Evolutionary conservation across 1,284 basidiomycete genomes (phyloP), one percentile per base, ranked within the genome.

Genomic region (Cryptococcus maquisensis): DNA sequence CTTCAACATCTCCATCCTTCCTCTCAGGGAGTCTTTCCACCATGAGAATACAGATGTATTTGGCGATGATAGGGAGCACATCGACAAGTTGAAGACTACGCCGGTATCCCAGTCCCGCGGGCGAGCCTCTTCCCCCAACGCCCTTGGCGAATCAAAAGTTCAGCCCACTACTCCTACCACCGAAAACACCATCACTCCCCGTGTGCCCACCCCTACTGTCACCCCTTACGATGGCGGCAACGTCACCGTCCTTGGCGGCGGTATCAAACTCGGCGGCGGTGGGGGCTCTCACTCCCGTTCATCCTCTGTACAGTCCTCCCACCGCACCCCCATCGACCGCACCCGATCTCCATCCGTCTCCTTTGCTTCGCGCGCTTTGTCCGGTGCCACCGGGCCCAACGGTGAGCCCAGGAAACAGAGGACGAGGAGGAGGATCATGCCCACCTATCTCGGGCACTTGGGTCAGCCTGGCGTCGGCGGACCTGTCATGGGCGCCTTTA

Each of bases 191-290:
- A 49, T 52, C 43, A 58, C 62, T 6, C 55, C 64, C 16, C 47
- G 58, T 3, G 60, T 55, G 5, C 51, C 61, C 10, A 66, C 65
- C 24, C 68, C 69, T n/a, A 63, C 69, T 37, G 73, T 77, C 32
- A 75, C 74, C 10, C 74, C 74, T 0, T 78, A 78, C 55, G 76
- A 78, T 52, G 74, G 74, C 43, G 76, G 75, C 16, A 78, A 78
- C 54, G 76, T 78, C 26, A 76, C 73, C 12, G 75, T 76, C 36
- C 64, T 78, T 15, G 76, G 76, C 16, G 76, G 76, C 20, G 76
- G 76, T 35, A 74, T 76, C 52, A 75, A 75, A 58, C 68, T 77
- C 12, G 76, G 75, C 43, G 73, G 72, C 16, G 46, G 40, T 18
- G 52, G 42, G n/a, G 56, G 62, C 15, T 26, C 39, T 16, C 44